Conservation (phyloP, 495 filamentous ascomycete species). For the Lepidopterella palustris region DNA sequence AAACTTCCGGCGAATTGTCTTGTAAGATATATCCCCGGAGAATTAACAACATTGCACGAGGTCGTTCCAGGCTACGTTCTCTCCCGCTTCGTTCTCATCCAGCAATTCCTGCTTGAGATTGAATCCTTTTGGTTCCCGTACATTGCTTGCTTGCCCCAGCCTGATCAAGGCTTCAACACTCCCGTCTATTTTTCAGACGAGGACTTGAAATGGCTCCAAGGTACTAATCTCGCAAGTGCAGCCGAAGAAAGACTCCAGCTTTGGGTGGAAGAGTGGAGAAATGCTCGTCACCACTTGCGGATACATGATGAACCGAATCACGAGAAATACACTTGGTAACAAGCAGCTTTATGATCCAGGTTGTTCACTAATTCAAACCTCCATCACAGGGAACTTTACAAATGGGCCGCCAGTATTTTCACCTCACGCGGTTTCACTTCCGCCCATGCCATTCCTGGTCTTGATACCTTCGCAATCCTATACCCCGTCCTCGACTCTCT, state of each 20-base stretch:
- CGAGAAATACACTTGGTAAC: slow-evolving; percentile 37
- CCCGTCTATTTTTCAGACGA: slow-evolving; percentile 52
- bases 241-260: slow-evolving; percentile 38
- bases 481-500: slow-evolving; percentile 56
- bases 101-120: slow-evolving; percentile 46
- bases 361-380: not conserved
- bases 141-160: slow-evolving; percentile 50
- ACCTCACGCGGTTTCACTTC: slow-evolving; percentile 51
- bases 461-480: slow-evolving; percentile 44
- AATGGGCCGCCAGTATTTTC: slow-evolving; percentile 60
- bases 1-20: not conserved
- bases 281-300: slow-evolving; percentile 35
- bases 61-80: slow-evolving; percentile 17
- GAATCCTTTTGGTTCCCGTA: slow-evolving; percentile 60
- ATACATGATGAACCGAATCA: too few species aligned
- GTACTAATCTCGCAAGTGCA: slow-evolving; percentile 52
- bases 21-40: slow-evolving; percentile 1
- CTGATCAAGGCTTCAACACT: slow-evolving; percentile 46
- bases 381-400: slow-evolving; percentile 50
- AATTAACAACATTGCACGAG: slow-evolving; percentile 27
- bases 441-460: slow-evolving; percentile 41
- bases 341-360: too few species aligned
- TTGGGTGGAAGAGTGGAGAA: slow-evolving; percentile 49
- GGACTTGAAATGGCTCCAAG: slow-evolving; percentile 53
- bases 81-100: slow-evolving; percentile 51